Evolutionary conservation across 805 yeast genomes (phyloP), one percentile per base, ranked within the genome.

Genomic region (Yamadazyma paraphyllophila): DNA sequence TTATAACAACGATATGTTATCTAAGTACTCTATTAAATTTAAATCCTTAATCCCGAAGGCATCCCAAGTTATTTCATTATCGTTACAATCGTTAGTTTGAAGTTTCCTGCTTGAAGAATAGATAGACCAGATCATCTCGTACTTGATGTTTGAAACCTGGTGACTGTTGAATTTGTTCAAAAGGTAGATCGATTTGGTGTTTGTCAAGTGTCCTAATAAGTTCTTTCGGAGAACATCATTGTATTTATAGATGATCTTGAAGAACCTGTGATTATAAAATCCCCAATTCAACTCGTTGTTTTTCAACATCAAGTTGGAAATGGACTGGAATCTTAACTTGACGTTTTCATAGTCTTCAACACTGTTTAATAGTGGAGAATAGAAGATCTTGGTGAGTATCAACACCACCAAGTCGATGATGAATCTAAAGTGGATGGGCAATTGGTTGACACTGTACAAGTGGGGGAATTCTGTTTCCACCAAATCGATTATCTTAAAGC

Each of bases 371-470:
- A 66, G 51, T 14, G 71, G 69, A 10, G 67, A 61, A 48, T 62
- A 60, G 51, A 48, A 63, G 10, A 68, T 55, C 41, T 68, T 59
- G 41, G 68, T 45, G 55, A 70, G 48, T 4, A 65, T 47, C 37
- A 68, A 58, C 1, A 62, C 46, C 4, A 61, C 60, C 47, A 67
- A 59, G 40, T 69, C 73, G 17, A 71, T 50, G 13, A 70, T 63
- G 47, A 69, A 70, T 39, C 64, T 67, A 48, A 61, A 68, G 54
- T 71, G 73, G 31, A 71, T 59, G 2, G 77, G 76, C n/a, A 69
- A 50, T 40, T 52, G 69, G 47, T 61, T 60, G n/a, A 46, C 46
- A 41, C 54, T 51, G 34, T 52, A 46, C 25, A 61, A 52, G n/a
- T 55, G 52, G 11, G 38, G 44, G 40, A 60, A 59, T 35, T 57